Evolutionary conservation across 202 grass and related monocot species (phyloP).

Genomic region (Setaria viridis): DNA sequence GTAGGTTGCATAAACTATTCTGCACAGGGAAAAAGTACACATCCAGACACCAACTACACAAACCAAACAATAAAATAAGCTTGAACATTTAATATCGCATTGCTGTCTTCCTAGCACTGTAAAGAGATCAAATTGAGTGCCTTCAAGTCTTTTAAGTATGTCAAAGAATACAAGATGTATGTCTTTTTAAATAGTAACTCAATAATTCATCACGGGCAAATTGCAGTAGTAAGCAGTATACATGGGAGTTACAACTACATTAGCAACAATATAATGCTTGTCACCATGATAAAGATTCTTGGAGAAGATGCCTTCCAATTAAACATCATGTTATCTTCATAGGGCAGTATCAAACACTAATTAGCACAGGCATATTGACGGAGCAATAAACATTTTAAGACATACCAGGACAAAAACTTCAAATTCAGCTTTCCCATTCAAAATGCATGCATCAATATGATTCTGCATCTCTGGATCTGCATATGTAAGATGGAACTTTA

Average conservation of each 20-base stretch:
- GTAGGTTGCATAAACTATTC: neutral
- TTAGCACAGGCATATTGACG: constrained; percentile 23
- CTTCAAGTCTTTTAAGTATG: neutral
- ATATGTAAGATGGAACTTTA: constrained; percentile 43
- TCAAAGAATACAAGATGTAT: neutral
- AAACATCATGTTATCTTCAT: constrained; percentile 24
- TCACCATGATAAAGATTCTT: constrained; percentile 3
- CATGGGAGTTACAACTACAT: neutral
- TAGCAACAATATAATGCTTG: neutral
- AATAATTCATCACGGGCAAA: constrained; percentile 3
- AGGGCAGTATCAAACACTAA: neutral
- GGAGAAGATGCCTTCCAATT: constrained; percentile 24
- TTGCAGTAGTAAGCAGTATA: constrained; percentile 2
- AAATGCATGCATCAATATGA: constrained; percentile 61
- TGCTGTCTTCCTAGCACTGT: neutral
- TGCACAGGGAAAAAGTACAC: neutral
- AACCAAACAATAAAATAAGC: constrained; percentile 16
- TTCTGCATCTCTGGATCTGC: constrained; percentile 83
- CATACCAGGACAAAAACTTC: constrained; percentile 66
- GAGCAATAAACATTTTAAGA: constrained; percentile 17
- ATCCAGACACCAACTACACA: constrained; percentile 4
- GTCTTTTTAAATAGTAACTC: constrained; percentile 30
- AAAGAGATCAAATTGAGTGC: neutral
- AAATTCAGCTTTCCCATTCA: constrained; percentile 57
- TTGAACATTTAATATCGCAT: neutral